Percentiles rank a stretch among this genome's conserved stretches.
These are phyloP conservation scores for Solanum phureja DNA, from an alignment of 257 asterid genomes.

Conservation along the genomic window DNA sequence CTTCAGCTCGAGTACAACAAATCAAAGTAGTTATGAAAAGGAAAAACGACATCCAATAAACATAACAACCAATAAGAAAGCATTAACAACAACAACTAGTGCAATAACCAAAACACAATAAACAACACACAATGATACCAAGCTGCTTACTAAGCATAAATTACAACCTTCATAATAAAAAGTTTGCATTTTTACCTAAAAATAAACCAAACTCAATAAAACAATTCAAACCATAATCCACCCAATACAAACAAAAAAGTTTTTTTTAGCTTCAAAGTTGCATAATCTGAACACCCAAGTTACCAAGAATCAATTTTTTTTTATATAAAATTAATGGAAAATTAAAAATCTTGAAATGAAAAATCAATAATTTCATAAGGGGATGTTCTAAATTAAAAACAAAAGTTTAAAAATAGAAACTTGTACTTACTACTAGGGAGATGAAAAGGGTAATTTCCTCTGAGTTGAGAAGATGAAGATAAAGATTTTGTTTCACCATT, in stretches of 20 bases:
- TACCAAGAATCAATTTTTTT: neutral
- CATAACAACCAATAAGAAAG: neutral
- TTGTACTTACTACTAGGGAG: conserved; percentile 30
- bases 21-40: neutral
- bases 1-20: neutral
- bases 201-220: conserved; percentile 8
- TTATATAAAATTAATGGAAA: neutral
- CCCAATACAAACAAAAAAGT: neutral
- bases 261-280: neutral
- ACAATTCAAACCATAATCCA: neutral
- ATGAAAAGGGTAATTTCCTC: conserved; percentile 19
- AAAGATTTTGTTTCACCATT: conserved; percentile 21
- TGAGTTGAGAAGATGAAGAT: conserved; percentile 20
- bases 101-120: neutral
- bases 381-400: neutral
- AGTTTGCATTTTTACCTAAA: conserved; percentile 21
- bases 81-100: neutral
- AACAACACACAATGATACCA: neutral
- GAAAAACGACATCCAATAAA: neutral
- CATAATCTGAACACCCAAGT: neutral
- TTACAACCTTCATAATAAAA: conserved; percentile 19
- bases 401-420: neutral
- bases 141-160: conserved; percentile 19
- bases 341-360: neutral
- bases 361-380: neutral